Evolutionary conservation across 1,284 basidiomycete species (phyloP), one percentile per base, ranked within the genome.

Genomic region (Trametes versicolor): DNA sequence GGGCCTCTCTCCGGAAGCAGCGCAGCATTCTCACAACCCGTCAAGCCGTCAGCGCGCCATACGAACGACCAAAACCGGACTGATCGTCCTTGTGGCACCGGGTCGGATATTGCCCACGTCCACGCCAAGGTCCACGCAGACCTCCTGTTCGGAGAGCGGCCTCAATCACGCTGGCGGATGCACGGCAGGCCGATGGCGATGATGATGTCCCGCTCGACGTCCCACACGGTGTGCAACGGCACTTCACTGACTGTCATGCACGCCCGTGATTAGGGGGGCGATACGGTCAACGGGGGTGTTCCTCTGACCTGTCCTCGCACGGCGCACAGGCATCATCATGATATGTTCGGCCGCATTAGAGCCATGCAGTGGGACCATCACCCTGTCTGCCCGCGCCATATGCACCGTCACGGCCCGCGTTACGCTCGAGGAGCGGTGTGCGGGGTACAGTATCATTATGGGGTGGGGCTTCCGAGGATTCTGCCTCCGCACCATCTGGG

Each of bases 31-130:
- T 36, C 61, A 57, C 61, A 51, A 45, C 25, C 48, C 37, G 53
- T 45, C 61, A 57, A 32, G 37, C 29, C 25, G 53, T 45, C 61
- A 57, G 23, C 29, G 21, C 25, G 51, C 52, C 57, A 62, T 55
- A 19, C 10, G 43, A 23, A 25, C 34, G 36, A 37, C 61, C 58
- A 25, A 43, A 58, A 52, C 34, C 39, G 60, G 62, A 32, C 58
- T 47, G 60, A 65, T 69, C 65, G 65, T 27, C 68, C 56, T 69
- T 62, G 68, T 69, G 63, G 68, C 63, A 56, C 63, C 25, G 13
- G 19, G 29, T 52, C 45, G 36, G 36, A 45, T n/a, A n/a, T 32
- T 39, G 47, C 61, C 39, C 49, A 47, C 39, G 17, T 54, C 51
- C 27, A 25, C 57, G 47, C 36, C 15, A 19, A 36, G 10, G 15